Evolutionary conservation across 208 protist genomes (phyloP).

Genomic region (Strigomonas culicis): DNA sequence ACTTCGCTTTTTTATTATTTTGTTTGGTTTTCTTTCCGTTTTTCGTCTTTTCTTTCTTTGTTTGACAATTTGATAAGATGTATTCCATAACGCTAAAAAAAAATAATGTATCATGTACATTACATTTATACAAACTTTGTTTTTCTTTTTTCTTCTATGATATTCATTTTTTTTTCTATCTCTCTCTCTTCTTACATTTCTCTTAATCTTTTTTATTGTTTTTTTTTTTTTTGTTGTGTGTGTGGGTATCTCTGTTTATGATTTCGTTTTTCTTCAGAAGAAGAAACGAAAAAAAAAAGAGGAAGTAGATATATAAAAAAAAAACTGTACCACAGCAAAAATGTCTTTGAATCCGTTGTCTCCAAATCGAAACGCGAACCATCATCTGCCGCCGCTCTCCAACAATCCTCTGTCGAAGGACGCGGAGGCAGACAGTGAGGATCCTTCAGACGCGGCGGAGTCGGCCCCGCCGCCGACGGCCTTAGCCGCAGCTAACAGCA

Average conservation of each 20-base stretch:
- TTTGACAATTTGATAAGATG: constrained; percentile 2
- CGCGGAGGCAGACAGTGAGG: no score
- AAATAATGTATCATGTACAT: not conserved
- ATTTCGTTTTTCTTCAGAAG: not conserved
- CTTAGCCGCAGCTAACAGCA: no score
- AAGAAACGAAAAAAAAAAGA: not conserved
- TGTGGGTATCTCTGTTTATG: not conserved
- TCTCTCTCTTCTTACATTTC: not conserved
- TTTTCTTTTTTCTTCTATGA: constrained; percentile 3
- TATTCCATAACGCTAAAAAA: not conserved
- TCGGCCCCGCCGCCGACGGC: no score
- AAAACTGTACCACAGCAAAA: no score
- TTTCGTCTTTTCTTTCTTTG: constrained; percentile 8
- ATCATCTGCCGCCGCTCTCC: not conserved
- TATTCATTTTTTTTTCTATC: constrained; percentile 1
- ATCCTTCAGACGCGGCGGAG: no score
- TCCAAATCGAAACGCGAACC: not conserved
- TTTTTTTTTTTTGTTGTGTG: constrained; percentile 5
- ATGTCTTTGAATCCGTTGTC: not conserved
- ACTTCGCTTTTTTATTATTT: not conserved
- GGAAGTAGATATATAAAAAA: no score
- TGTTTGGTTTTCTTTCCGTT: not conserved
- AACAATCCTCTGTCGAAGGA: no score
- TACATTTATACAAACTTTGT: not conserved
- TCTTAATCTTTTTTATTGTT: constrained; percentile 2